phyloP scores from a whole-genome alignment of 2,329 filamentous ascomycete genomes.

The Xylariaceae sp. region DNA sequence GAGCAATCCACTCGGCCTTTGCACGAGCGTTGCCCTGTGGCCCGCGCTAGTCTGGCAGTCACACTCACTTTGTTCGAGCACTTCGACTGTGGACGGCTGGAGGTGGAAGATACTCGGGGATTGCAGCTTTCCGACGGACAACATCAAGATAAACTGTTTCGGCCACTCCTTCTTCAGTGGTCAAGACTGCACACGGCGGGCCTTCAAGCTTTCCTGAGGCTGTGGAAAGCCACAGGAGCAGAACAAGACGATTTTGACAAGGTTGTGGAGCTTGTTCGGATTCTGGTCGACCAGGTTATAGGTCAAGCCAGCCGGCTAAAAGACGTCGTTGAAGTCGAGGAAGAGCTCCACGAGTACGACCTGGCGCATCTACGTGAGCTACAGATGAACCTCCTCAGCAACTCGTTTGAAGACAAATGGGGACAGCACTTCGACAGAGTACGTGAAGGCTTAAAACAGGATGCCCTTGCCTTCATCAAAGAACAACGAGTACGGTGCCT shows the following conservation, averaged over 20 bases:
- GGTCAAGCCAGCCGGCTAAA: constrained; percentile 78
- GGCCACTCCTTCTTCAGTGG: constrained; percentile 88
- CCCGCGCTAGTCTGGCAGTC: constrained; percentile 79
- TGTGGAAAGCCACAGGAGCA: constrained; percentile 90
- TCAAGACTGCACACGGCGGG: constrained; percentile 82
- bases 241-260: constrained; percentile 88
- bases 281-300: constrained; percentile 85
- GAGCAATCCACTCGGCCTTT: constrained; percentile 77
- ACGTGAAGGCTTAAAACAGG: constrained; percentile 85
- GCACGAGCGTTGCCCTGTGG: constrained; percentile 78
- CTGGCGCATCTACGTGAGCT: constrained; percentile 74
- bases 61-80: constrained; percentile 91
- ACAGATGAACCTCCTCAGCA: constrained; percentile 89
- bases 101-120: constrained; percentile 73
- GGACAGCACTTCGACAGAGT: constrained; percentile 84
- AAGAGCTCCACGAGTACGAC: constrained; percentile 83
- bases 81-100: constrained; percentile 86
- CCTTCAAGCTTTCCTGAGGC: constrained; percentile 79
- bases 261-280: constrained; percentile 84
- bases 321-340: constrained; percentile 83
- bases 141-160: constrained; percentile 82
- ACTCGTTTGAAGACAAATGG: constrained; percentile 94
- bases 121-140: constrained; percentile 74
- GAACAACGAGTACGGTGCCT: constrained; percentile 92
- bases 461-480: constrained; percentile 93